Percentiles rank a stretch among this genome's conserved stretches.
These are phyloP conservation scores for Aphanomyces invadans DNA, from an alignment of 352 stramenopile genomes.

Conservation along the genomic window DNA sequence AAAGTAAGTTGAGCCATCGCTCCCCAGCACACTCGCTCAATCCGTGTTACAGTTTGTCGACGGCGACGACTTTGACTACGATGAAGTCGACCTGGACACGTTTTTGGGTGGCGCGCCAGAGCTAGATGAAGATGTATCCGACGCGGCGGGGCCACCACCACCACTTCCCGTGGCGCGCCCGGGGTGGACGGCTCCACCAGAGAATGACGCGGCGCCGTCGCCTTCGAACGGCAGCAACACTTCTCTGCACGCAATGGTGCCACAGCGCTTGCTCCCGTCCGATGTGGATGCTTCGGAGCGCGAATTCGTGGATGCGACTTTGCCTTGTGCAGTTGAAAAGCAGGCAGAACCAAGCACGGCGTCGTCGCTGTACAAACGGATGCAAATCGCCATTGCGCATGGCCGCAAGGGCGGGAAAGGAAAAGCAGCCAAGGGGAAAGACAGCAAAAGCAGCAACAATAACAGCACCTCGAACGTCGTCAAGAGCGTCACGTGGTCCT, in stretches of 20 bases:
- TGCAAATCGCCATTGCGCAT: conserved; percentile 47
- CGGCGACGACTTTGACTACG: conserved; percentile 32
- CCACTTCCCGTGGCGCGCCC: not conserved
- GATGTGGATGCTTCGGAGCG: not conserved
- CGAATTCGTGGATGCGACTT: too few species aligned
- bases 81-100: conserved; percentile 50
- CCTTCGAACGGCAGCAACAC: too few species aligned
- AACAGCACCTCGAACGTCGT: conserved; percentile 3
- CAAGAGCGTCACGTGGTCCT: conserved; percentile 38
- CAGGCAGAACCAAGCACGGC: too few species aligned
- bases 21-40: not conserved
- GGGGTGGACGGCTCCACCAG: not conserved
- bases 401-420: conserved; percentile 29
- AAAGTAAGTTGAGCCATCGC: conserved; percentile 25
- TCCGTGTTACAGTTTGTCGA: conserved; percentile 19
- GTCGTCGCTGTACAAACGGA: conserved; percentile 54
- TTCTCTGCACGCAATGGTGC: not conserved
- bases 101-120: conserved; percentile 48
- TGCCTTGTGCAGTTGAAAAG: too few species aligned
- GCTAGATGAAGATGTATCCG: conserved; percentile 25
- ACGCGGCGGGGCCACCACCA: not conserved
- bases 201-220: not conserved
- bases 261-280: not conserved
- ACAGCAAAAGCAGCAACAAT: conserved; percentile 26
- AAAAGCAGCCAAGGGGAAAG: conserved; percentile 4